Conservation (phyloP, 805 yeast genomes). For the Candida berthetii region DNA sequence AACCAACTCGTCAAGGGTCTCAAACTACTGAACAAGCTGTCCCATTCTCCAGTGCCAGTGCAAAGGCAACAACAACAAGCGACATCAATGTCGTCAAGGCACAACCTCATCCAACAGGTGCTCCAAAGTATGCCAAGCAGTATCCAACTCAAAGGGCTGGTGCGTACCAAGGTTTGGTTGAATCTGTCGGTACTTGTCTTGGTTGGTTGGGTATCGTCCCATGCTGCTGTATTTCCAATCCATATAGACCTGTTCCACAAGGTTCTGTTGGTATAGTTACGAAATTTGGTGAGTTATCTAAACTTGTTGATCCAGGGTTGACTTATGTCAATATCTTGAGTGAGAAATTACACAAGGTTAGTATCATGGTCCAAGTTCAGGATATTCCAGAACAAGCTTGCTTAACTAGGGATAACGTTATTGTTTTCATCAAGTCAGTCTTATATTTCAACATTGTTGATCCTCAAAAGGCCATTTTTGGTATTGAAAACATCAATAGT, state of each 20-base stretch:
- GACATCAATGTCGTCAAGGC: not conserved
- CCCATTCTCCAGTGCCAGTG: not conserved
- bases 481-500: slow-evolving; percentile 43
- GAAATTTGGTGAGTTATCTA: slow-evolving; percentile 57
- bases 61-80: no score
- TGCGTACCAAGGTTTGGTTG: slow-evolving; percentile 34
- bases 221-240: slow-evolving; percentile 45
- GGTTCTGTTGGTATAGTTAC: slow-evolving; percentile 68
- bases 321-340: slow-evolving; percentile 59
- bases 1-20: not conserved
- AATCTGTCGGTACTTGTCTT: slow-evolving; percentile 35
- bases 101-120: not conserved
- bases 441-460: slow-evolving; percentile 61
- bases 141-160: slow-evolving; percentile 35
- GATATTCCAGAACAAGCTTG: slow-evolving; percentile 66
- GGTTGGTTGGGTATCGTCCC: slow-evolving; percentile 41
- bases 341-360: slow-evolving; percentile 44
- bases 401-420: slow-evolving; percentile 66
- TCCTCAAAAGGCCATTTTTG: slow-evolving; percentile 60
- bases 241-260: slow-evolving; percentile 53
- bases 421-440: slow-evolving; percentile 57
- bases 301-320: slow-evolving; percentile 66
- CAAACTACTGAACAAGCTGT: no score
- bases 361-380: slow-evolving; percentile 50
- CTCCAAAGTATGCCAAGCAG: slow-evolving; percentile 26